Percentiles rank a stretch among this genome's conserved stretches.
phyloP scores from a whole-genome alignment of 768 basidiomycete genomes.

The Kwoniella shandongensis region DNA sequence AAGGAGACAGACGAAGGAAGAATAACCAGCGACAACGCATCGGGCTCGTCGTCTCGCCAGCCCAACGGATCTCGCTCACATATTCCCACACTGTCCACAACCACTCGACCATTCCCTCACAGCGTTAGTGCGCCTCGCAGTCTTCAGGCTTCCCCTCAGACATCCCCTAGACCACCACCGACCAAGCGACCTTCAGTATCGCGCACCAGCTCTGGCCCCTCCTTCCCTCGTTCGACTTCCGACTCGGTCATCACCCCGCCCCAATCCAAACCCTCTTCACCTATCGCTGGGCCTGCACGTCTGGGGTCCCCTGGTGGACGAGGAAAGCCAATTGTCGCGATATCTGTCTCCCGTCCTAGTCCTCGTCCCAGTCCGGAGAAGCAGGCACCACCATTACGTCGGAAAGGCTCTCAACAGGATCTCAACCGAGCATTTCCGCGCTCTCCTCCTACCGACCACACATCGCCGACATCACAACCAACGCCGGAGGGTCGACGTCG shows the following conservation, averaged over 20 bases:
- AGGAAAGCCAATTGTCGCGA: not conserved
- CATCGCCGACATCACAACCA: no score
- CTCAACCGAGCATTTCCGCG: not conserved
- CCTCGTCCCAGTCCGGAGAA: slow-evolving; percentile 5
- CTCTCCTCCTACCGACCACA: not conserved
- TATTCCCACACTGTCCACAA: no score
- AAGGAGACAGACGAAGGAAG: not conserved
- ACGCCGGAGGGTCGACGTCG: slow-evolving; percentile 9
- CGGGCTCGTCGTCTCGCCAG: not conserved
- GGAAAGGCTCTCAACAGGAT: slow-evolving; percentile 15
- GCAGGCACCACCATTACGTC: slow-evolving; percentile 9
- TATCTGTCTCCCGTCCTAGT: slow-evolving; percentile 9
- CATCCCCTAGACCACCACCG: no score
- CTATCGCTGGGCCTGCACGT: slow-evolving; percentile 15
- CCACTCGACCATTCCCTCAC: not conserved
- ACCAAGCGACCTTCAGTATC: no score
- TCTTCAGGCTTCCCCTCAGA: not conserved
- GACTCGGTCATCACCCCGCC: slow-evolving; percentile 3
- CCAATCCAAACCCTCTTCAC: not conserved
- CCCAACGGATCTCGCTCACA: no score
- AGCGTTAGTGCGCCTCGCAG: not conserved
- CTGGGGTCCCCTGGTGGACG: slow-evolving; percentile 2
- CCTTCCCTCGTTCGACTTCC: slow-evolving; percentile 13
- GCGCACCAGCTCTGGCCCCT: no score
- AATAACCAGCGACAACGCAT: not conserved